Evolutionary conservation across 805 yeast genomes (phyloP).

Genomic region (Lipomyces starkeyi): DNA sequence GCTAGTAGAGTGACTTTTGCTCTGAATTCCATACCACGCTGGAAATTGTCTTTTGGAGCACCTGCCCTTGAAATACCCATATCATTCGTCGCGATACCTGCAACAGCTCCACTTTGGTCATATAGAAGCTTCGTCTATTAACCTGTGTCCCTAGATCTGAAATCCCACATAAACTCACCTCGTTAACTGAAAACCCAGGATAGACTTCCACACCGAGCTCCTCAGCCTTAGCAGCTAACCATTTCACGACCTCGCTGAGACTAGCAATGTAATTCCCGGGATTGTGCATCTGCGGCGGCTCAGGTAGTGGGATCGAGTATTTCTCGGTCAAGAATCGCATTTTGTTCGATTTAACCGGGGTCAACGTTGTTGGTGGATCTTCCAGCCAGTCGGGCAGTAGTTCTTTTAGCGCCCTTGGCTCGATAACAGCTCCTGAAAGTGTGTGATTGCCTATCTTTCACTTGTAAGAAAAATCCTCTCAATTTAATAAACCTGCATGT

Average conservation of each 20-base stretch:
- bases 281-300: slow-evolving; percentile 90
- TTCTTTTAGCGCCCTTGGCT: slow-evolving; percentile 86
- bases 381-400: slow-evolving; percentile 69
- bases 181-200: slow-evolving; percentile 79
- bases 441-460: slow-evolving; percentile 63
- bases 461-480: neutral
- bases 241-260: slow-evolving; percentile 76
- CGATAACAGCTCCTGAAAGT: slow-evolving; percentile 91
- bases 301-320: slow-evolving; percentile 75
- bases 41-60: slow-evolving; percentile 79
- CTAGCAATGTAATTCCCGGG: slow-evolving; percentile 85
- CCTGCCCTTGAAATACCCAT: slow-evolving; percentile 83
- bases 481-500: neutral
- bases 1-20: slow-evolving; percentile 88
- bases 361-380: slow-evolving; percentile 54
- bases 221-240: slow-evolving; percentile 87
- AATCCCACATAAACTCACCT: slow-evolving; percentile 13
- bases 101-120: slow-evolving; percentile 58
- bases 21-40: slow-evolving; percentile 96
- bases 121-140: slow-evolving; percentile 58
- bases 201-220: slow-evolving; percentile 92
- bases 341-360: slow-evolving; percentile 75
- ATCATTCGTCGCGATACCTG: slow-evolving; percentile 94
- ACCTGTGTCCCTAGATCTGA: slow-evolving; percentile 26
- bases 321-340: slow-evolving; percentile 71